phyloP scores from a whole-genome alignment of 2,329 filamentous ascomycete species.

The Pyrenophora seminiperda region DNA sequence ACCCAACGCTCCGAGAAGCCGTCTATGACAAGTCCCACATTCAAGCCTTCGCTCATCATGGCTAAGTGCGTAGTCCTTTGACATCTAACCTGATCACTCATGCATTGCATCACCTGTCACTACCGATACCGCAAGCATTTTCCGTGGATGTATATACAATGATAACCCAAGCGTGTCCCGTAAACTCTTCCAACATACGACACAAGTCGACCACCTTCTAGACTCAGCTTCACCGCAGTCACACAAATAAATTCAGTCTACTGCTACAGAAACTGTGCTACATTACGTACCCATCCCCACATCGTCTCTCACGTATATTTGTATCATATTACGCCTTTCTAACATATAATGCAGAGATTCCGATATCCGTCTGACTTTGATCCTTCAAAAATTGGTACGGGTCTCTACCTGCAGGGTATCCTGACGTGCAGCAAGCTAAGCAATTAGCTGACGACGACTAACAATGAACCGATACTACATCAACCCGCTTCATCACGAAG shows the following conservation, averaged over 20 bases:
- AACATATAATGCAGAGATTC: constrained; percentile 8
- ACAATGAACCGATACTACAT: constrained; percentile 41
- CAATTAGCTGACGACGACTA: constrained; percentile 31
- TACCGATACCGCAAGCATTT: constrained; percentile 10
- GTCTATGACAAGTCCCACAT: constrained; percentile 11
- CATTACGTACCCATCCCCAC: constrained; percentile 8
- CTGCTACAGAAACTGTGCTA: constrained; percentile 13
- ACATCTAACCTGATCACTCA: constrained; percentile 23
- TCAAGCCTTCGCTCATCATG: constrained; percentile 17
- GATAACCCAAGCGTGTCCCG: constrained; percentile 3
- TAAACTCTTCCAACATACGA: neutral
- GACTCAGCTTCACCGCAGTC: constrained; percentile 9
- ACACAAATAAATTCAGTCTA: constrained; percentile 13
- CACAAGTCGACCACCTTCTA: constrained; percentile 4
- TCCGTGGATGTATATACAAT: constrained; percentile 16
- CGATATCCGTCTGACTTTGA: constrained; percentile 8
- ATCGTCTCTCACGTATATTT: neutral
- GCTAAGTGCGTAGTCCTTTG: constrained; percentile 12
- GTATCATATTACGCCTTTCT: neutral
- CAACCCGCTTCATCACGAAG: constrained; percentile 31
- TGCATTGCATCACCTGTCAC: constrained; percentile 16
- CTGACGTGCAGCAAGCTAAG: constrained; percentile 42
- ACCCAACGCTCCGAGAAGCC: neutral
- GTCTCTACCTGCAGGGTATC: constrained; percentile 20
- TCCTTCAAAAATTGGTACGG: constrained; percentile 11